Evolutionary conservation across 495 filamentous ascomycete genomes (phyloP).

Genomic region (Penicillium canescens): DNA sequence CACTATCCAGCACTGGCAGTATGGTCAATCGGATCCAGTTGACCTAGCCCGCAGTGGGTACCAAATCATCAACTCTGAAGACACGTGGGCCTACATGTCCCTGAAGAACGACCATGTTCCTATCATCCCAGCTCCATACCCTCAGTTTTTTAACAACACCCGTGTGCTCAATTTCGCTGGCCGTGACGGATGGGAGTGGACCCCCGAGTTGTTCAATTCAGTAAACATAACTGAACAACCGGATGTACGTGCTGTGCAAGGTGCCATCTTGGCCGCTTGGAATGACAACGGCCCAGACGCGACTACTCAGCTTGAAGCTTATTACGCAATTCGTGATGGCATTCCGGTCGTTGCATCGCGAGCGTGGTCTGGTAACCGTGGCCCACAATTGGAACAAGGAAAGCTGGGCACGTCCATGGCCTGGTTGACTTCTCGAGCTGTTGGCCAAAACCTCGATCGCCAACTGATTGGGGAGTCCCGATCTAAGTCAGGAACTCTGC

Average conservation of each 20-base stretch:
- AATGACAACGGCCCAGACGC: slow-evolving; percentile 59
- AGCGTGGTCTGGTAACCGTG: slow-evolving; percentile 44
- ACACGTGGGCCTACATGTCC: slow-evolving; percentile 58
- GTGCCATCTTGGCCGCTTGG: slow-evolving; percentile 56
- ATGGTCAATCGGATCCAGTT: slow-evolving; percentile 55
- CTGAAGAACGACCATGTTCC: slow-evolving; percentile 57
- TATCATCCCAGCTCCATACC: slow-evolving; percentile 54
- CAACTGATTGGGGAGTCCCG: slow-evolving; percentile 9
- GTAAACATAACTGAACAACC: slow-evolving; percentile 41
- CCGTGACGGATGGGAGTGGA: slow-evolving; percentile 48
- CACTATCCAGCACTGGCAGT: slow-evolving; percentile 59
- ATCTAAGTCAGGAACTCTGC: not conserved
- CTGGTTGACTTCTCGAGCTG: slow-evolving; percentile 38
- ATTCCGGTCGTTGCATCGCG: slow-evolving; percentile 49
- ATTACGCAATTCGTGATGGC: slow-evolving; percentile 53
- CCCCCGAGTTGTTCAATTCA: slow-evolving; percentile 47
- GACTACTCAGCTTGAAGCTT: slow-evolving; percentile 55
- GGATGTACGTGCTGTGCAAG: slow-evolving; percentile 35
- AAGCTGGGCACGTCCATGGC: slow-evolving; percentile 30
- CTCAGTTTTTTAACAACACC: slow-evolving; percentile 51
- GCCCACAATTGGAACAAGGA: slow-evolving; percentile 27
- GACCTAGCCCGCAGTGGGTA: slow-evolving; percentile 41
- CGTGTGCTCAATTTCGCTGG: slow-evolving; percentile 50
- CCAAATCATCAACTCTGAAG: slow-evolving; percentile 52
- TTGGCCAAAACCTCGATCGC: slow-evolving; percentile 53